phyloP scores from a whole-genome alignment of 2,329 filamentous ascomycete genomes.

The Aspergillus sp. region DNA sequence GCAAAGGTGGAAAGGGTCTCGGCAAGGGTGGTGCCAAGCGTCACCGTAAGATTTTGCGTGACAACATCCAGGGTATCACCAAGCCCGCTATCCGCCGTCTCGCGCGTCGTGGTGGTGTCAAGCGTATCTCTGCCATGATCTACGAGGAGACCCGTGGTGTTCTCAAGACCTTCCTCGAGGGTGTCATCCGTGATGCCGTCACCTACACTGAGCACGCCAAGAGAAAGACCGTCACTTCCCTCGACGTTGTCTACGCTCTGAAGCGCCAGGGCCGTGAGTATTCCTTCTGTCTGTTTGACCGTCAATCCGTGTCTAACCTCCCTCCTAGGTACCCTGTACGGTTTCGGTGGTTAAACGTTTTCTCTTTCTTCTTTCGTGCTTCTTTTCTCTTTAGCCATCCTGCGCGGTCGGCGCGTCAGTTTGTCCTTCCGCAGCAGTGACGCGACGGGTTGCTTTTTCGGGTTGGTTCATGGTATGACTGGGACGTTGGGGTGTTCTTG shows the following conservation, averaged over 20 bases:
- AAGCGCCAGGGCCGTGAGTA: constrained; percentile 60
- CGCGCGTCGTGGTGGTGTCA: constrained; percentile 98
- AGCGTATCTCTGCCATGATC: constrained; percentile 98
- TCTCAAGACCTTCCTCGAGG: constrained; percentile 80
- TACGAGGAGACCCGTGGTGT: constrained; percentile 82
- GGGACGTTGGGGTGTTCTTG: constrained; percentile 47
- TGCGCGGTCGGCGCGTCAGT: constrained; percentile 32
- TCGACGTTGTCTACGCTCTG: constrained; percentile 63
- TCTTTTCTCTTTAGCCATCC: constrained; percentile 30
- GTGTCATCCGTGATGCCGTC: constrained; percentile 75
- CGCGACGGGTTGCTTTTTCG: constrained; percentile 39
- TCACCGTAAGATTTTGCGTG: constrained; percentile 97
- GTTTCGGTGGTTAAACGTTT: constrained; percentile 76
- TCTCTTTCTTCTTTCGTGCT: constrained; percentile 21
- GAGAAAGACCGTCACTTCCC: constrained; percentile 59
- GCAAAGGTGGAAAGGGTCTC: constrained; percentile 96
- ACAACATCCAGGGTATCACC: constrained; percentile 99
- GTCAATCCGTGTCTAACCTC: constrained; percentile 20
- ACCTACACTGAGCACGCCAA: constrained; percentile 83
- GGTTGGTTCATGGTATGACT: constrained; percentile 45
- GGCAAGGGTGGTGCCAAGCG: constrained; percentile 98
- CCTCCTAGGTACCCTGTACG: constrained; percentile 68
- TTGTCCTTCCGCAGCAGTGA: constrained; percentile 29
- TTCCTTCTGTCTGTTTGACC: constrained; percentile 3
- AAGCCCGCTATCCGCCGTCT: constrained; percentile 99